These are phyloP conservation scores for Yamadazyma nakazawae DNA, from an alignment of 805 yeast genomes.

Conservation along the genomic window DNA sequence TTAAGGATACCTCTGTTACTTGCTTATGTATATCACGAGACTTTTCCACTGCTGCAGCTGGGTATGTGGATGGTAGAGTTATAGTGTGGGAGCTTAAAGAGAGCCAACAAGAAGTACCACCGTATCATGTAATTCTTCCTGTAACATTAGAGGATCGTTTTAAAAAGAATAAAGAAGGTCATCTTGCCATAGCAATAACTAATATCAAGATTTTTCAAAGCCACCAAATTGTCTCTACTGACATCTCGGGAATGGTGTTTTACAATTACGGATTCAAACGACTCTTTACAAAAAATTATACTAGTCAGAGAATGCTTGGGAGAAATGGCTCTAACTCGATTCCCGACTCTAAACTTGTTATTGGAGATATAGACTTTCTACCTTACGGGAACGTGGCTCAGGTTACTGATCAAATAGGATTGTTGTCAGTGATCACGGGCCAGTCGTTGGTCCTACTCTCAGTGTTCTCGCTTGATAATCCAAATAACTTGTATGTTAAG, in stretches of 20 bases:
- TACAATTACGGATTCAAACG: constrained; percentile 63
- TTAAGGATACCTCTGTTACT: constrained; percentile 37
- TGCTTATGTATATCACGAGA: constrained; percentile 62
- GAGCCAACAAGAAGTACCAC: constrained; percentile 45
- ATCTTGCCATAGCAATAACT: constrained; percentile 25
- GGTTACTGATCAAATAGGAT: constrained; percentile 54
- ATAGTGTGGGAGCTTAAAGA: constrained; percentile 58
- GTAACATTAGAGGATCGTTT: constrained; percentile 23
- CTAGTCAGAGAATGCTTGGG: constrained; percentile 54
- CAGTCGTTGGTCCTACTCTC: constrained; percentile 51
- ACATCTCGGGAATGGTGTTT: constrained; percentile 44
- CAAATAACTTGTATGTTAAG: constrained; percentile 21
- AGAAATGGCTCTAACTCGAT: constrained; percentile 24
- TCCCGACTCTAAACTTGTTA: constrained; percentile 12
- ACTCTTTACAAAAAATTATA: constrained; percentile 48
- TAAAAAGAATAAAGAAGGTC: constrained; percentile 26
- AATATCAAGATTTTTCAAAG: constrained; percentile 25
- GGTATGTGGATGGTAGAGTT: constrained; percentile 62
- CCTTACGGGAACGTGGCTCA: constrained; percentile 59
- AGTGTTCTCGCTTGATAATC: constrained; percentile 43
- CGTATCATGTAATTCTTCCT: constrained; percentile 36
- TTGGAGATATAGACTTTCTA: constrained; percentile 41
- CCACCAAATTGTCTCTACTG: constrained; percentile 30
- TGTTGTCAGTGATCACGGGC: constrained; percentile 58
- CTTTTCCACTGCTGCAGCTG: constrained; percentile 65